Percentiles rank a stretch among this genome's conserved stretches.
These are phyloP conservation scores for Exophiala sp. DNA, from an alignment of 2,329 filamentous ascomycete species.

Conservation along the genomic window DNA sequence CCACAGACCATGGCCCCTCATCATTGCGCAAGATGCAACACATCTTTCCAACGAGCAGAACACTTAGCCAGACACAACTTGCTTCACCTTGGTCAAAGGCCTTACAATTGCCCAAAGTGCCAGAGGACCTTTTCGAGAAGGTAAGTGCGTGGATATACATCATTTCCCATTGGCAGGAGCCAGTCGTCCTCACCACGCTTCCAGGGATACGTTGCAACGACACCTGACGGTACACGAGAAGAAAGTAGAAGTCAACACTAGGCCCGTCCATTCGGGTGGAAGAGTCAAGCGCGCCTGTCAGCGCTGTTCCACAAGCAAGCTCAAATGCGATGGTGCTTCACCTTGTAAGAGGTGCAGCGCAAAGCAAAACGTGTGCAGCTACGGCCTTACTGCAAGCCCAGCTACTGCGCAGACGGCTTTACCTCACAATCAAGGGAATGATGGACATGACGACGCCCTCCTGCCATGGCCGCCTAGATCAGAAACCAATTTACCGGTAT, in stretches of 20 bases:
- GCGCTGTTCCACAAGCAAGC: neutral
- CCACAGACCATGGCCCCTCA: neutral
- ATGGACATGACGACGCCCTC: no score
- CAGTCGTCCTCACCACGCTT: neutral
- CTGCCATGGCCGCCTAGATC: no score
- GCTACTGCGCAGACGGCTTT: neutral
- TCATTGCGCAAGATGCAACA: neutral
- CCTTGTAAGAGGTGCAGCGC: neutral
- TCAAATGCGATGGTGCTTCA: neutral
- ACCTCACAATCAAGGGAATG: neutral
- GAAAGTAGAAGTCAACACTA: neutral
- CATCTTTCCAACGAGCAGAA: neutral
- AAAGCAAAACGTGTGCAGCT: neutral
- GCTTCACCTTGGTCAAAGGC: neutral
- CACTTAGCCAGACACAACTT: neutral
- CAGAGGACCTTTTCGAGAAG: neutral
- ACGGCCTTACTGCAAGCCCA: neutral
- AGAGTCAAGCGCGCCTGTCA: neutral
- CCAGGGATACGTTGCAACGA: neutral
- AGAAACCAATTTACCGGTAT: no score
- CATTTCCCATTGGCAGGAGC: neutral
- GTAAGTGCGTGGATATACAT: neutral
- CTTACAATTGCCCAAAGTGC: neutral
- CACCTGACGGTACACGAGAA: neutral
- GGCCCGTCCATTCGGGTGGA: neutral